These are phyloP conservation scores for Limnomonas spitsbergensis DNA, from an alignment of 139 green algal genomes.

Conservation along the genomic window DNA sequence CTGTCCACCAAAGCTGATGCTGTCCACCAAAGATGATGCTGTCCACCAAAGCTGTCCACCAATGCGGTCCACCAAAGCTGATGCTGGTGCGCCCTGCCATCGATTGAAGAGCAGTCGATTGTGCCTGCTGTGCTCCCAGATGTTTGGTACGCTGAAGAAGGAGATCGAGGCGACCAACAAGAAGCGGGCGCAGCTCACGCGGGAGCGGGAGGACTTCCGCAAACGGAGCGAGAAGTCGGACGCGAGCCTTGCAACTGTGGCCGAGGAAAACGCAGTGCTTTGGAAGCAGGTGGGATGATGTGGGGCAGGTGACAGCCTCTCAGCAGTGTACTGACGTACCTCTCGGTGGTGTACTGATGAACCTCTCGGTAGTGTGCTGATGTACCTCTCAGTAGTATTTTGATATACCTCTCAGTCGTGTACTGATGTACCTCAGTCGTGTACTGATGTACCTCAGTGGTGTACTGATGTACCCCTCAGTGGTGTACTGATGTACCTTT, in stretches of 20 bases:
- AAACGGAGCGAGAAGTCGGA: conserved; percentile 19
- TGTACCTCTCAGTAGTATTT: neutral
- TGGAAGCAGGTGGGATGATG: conserved; percentile 30
- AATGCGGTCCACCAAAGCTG: too few species aligned
- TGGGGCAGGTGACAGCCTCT: neutral
- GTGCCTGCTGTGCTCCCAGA: conserved; percentile 14
- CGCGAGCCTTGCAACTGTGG: conserved; percentile 14
- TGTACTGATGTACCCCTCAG: neutral
- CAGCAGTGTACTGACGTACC: neutral
- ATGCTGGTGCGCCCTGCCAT: too few species aligned
- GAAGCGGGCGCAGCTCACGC: conserved; percentile 11
- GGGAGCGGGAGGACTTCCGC: conserved; percentile 32
- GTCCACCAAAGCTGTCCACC: too few species aligned
- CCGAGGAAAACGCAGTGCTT: conserved; percentile 21
- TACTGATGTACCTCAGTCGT: neutral
- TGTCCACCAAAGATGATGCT: too few species aligned
- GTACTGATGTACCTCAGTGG: neutral
- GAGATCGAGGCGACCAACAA: conserved; percentile 33
- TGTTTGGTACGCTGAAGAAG: conserved; percentile 33
- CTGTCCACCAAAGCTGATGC: too few species aligned
- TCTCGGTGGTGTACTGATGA: neutral
- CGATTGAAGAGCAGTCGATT: too few species aligned
- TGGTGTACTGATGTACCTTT: neutral
- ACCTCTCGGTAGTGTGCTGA: neutral
- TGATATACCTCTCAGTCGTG: neutral